Evolutionary conservation across 1,284 basidiomycete genomes (phyloP).

Genomic region (Cryptococcus sp.): DNA sequence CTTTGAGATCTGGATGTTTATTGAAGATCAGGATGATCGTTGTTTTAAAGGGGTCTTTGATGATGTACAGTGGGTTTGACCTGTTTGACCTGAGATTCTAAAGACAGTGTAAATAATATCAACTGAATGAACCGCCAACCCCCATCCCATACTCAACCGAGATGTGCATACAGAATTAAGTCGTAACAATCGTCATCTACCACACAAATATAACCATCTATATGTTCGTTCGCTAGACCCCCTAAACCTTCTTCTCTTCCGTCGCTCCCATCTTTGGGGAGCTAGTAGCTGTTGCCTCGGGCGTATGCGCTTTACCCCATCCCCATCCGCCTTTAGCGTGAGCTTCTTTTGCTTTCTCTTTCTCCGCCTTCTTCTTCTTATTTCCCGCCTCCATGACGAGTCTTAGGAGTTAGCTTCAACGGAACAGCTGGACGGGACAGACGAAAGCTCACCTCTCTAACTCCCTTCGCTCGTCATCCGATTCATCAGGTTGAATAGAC

Average conservation of each 20-base stretch:
- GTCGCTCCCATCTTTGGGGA: conserved; percentile 1
- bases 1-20: too few relatives aligned
- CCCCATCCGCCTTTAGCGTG: conserved; percentile 14
- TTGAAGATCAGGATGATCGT: too few relatives aligned
- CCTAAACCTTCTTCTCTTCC: conserved; percentile 1
- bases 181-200: too few relatives aligned
- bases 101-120: too few relatives aligned
- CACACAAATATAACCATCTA: too few relatives aligned
- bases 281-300: background rate
- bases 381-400: conserved; percentile 47
- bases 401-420: conserved; percentile 10
- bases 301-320: conserved; percentile 8
- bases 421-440: background rate
- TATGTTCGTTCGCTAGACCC: background rate
- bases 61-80: too few relatives aligned
- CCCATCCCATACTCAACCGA: too few relatives aligned
- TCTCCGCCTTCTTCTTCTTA: conserved; percentile 46
- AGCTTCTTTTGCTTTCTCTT: conserved; percentile 30
- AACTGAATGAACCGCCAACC: too few relatives aligned
- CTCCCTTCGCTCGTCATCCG: conserved; percentile 84
- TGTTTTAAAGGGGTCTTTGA: too few relatives aligned
- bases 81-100: too few relatives aligned
- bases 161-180: too few relatives aligned
- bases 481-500: conserved; percentile 72
- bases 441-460: conserved; percentile 62